Percentiles rank a stretch among this genome's conserved stretches.
Conservation (phyloP, 2,329 filamentous ascomycete genomes). For the Cladorrhinum sp. region DNA sequence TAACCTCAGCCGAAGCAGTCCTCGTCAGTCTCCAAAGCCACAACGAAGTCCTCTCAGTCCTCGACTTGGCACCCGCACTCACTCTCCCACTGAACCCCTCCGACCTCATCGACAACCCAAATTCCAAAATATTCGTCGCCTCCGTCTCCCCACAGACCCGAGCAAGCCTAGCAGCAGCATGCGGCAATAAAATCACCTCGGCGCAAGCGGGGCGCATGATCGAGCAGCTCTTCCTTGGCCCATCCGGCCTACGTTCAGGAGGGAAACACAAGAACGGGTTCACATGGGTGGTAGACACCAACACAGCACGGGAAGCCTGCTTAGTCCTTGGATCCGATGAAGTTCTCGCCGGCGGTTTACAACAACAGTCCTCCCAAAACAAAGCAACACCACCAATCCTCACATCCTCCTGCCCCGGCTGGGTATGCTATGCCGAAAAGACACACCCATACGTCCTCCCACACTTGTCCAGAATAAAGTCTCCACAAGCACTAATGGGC, state of each 20-base stretch:
- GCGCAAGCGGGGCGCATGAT: constrained; percentile 77
- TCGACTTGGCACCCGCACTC: constrained; percentile 64
- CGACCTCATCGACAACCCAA: constrained; percentile 52
- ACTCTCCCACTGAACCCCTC: constrained; percentile 43
- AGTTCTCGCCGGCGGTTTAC: constrained; percentile 44
- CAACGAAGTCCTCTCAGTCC: constrained; percentile 77
- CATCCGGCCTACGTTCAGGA: constrained; percentile 64
- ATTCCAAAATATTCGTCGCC: constrained; percentile 81
- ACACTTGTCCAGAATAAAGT: constrained; percentile 87
- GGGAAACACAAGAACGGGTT: constrained; percentile 75
- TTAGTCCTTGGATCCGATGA: constrained; percentile 78
- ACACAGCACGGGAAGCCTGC: constrained; percentile 74
- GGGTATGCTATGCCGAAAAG: constrained; percentile 99
- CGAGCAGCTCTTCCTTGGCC: constrained; percentile 70
- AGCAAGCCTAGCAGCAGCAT: constrained; percentile 84
- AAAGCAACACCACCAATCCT: constrained; percentile 59
- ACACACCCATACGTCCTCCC: constrained; percentile 92
- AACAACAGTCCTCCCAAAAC: constrained; percentile 14
- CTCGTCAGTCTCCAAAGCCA: constrained; percentile 93
- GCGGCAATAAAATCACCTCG: constrained; percentile 68
- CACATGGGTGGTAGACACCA: constrained; percentile 87
- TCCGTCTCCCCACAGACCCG: constrained; percentile 89
- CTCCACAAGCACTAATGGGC: constrained; percentile 86
- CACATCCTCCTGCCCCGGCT: constrained; percentile 89
- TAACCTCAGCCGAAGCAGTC: constrained; percentile 96